Base-by-base conservation (phyloP, 179 eudicot species). In the Spinacia oleracea region DNA sequence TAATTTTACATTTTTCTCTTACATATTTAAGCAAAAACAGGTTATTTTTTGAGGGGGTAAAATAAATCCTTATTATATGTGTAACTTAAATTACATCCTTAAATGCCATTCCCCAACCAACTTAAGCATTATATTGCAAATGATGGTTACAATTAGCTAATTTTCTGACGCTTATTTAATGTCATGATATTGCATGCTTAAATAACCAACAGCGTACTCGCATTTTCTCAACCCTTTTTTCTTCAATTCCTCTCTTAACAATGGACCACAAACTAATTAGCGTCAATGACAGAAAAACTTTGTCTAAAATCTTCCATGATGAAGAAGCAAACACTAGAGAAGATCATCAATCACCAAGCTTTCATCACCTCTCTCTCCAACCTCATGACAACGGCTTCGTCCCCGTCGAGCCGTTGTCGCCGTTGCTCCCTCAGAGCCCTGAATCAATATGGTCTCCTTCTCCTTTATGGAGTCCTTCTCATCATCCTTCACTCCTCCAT, bases 381-480 rank as follows among this genome's bases (percentile, higher is more conserved):
- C 55, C 25, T 11, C 35, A 45, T 23, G 73, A 70, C 11, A 70
- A 11, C 2, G 29, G 34, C 34, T 14, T 46, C 3, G 3, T 14
- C 25, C 55, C 42, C 1, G n/a, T n/a, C n/a, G 32, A 69, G 20
- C 53, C 16, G 1, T 3, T 25, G 4, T 50, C 74, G 40, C 74
- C 74, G 9, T 67, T 66, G 42, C 15, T 9, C 1, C 38, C 72
- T 29, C 35, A 31, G 55, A 86, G 60, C 16, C 32, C 73, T 42
- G 42, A 56, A 29, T 78, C 50, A 23, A 85, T 86, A 18, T 89
- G 90, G 90, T 85, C 85, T 8, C 82, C 77, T 53, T 81, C 89
- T 16, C 89, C 92, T 9, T 46, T 50, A 48, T 9, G 14, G 59
- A 71, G 60, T 5, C 74, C 74, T 6, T 48, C 74, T 20, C 74